Evolutionary conservation across 148 eudicot genomes (phyloP), one percentile per base, ranked within the genome.

Genomic region (Oxyria digyna): DNA sequence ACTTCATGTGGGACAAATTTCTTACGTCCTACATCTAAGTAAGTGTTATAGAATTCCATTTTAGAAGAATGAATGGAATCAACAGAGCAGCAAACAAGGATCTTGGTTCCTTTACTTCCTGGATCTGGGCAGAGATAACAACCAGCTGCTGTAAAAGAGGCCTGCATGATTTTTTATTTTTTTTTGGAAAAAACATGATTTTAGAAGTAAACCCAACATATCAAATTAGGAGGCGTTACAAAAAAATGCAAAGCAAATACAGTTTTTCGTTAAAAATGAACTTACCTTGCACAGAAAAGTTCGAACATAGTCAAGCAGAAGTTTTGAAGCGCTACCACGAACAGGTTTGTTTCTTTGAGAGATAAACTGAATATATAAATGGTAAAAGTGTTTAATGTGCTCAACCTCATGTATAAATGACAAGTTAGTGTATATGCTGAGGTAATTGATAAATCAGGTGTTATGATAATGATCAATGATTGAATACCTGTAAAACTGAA

Each of bases 101-200:
- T 73, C 75, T 79, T 91, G 42, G 84, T 79, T 74, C 99, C 99
- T 82, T 88, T 94, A 54, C 83, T 78, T 71, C 96, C 93, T 72
- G 99, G 97, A 79, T 89, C 89, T 29, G 99, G 81, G 80, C 93
- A 87, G 69, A 94, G 87, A 79, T 87, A 91, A 85, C 97, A 88
- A 72, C 97, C 91, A 55, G 97, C 92, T 69, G 89, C 93, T 62
- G 97, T 87, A 69, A 91, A 75, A 73, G 87, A 81, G 68, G 89
- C 78, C 99, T 94, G 88, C 77, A 82, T 59, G 37, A 67, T 46
- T 69, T 69, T 38, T n/a, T n/a, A n/a, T n/a, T n/a, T n/a, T n/a
- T n/a, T n/a, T n/a, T n/a, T n/a, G n/a, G n/a, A n/a, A n/a, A n/a
- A n/a, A n/a, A n/a, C n/a, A n/a, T n/a, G n/a, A n/a, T n/a, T n/a